Evolutionary conservation across 768 basidiomycete genomes (phyloP), one percentile per base, ranked within the genome.

Genomic region (Xerocomellus dryophilus): DNA sequence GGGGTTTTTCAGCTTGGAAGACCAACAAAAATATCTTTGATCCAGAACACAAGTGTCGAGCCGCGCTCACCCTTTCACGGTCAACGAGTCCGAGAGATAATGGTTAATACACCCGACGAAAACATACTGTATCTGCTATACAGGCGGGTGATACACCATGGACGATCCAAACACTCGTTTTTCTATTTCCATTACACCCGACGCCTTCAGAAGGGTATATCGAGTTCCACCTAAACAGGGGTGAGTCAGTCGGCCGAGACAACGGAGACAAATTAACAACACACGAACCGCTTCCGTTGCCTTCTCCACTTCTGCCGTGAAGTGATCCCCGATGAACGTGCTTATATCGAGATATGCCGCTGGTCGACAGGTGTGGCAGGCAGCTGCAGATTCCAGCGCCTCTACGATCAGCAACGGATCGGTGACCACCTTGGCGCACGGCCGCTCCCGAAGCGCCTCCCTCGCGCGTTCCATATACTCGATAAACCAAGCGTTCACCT

Each of bases 401-500:
- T 71, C 70, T 3, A 46, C 66, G 40, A 70, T 66, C 57, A 70
- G 20, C 54, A 70, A 27, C 25, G 70, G 69, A 25, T 70, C 69
- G 7, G 53, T 40, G 40, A 68, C 66, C 32, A 60, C 66, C 53
- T 70, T 70, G 55, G 62, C 60, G 23, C 63, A 70, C 23, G 70
- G 69, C 25, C 62, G 62, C 55, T 70, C 69, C 32, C 68, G 61
- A 34, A 70, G 65, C 12, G 51, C 66, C 35, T 61, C 61, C 55
- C 69, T 59, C 40, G 66, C 32, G 9, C 70, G 70, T 17, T 70
- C 69, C 69, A 70, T 70, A 34, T 65, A 70, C 49, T 71, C 69
- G 53, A 70, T 71, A 36, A 70, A 70, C 69, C 69, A 70, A 15
- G 62, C 52, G 3, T 70, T 70, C 51, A 70, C 68, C 60, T 70